Evolutionary conservation across 2,329 filamentous ascomycete species (phyloP).

Genomic region (Akanthomyces uredinophilus): DNA sequence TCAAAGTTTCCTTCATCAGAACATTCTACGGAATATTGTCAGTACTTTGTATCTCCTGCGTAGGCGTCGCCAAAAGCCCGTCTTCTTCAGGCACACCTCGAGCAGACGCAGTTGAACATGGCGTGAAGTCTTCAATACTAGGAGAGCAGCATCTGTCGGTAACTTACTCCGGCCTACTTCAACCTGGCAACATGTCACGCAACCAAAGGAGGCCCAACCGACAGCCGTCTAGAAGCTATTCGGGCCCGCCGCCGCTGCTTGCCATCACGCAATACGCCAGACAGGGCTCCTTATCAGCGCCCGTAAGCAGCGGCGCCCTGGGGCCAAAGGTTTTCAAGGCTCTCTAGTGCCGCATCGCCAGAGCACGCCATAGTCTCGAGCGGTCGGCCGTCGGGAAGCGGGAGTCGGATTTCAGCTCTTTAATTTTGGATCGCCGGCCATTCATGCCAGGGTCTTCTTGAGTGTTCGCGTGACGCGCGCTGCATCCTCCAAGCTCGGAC

Average conservation of each 20-base stretch:
- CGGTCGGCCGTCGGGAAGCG: not conserved
- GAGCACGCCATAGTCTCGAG: slow-evolving; percentile 7
- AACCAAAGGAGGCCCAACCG: not conserved
- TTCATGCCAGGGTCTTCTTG: not conserved
- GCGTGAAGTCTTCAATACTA: not conserved
- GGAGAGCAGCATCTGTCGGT: not conserved
- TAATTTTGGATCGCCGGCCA: not conserved
- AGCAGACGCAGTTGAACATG: too few relatives aligned
- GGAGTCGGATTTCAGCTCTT: not conserved
- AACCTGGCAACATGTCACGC: not conserved
- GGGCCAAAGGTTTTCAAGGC: not conserved
- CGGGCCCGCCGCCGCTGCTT: not conserved
- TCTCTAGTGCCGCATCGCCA: not conserved
- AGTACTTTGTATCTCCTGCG: too few relatives aligned
- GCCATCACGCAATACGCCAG: not conserved
- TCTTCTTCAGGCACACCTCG: too few relatives aligned
- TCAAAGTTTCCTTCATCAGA: too few relatives aligned
- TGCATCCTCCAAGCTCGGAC: not conserved
- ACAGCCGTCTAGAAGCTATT: not conserved
- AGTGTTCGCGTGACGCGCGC: not conserved
- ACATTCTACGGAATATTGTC: too few relatives aligned
- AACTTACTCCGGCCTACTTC: not conserved
- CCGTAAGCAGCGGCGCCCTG: not conserved
- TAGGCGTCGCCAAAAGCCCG: too few relatives aligned
- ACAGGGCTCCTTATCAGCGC: not conserved